Evolutionary conservation across 495 filamentous ascomycete species (phyloP).

Genomic region (Penicillium daleae): DNA sequence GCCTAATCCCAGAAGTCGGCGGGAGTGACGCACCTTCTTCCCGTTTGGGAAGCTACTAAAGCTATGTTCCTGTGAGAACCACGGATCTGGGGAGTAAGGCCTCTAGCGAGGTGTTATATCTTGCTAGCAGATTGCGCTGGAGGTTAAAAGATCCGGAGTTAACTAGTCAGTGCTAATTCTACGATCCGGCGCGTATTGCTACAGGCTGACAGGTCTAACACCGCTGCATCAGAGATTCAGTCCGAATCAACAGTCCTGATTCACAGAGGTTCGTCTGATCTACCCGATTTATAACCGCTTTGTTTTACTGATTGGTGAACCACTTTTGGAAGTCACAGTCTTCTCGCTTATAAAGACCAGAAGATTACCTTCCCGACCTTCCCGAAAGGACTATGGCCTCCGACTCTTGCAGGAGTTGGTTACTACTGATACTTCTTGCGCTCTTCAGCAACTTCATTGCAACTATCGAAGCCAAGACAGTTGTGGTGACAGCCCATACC

Average conservation of each 20-base stretch:
- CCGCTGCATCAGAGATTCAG: not conserved
- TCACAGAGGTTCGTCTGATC: not conserved
- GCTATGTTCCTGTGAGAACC: constrained; percentile 11
- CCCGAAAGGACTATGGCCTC: constrained; percentile 13
- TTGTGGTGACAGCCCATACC: constrained; percentile 20
- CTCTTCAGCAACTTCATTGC: not conserved
- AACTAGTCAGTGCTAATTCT: not conserved
- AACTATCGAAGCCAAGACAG: constrained; percentile 3
- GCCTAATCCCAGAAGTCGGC: not conserved
- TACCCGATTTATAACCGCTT: not conserved
- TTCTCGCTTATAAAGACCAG: not conserved
- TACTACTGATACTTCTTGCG: not conserved
- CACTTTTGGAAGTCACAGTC: not conserved
- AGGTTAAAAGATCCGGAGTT: too few species aligned
- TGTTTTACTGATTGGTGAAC: not conserved
- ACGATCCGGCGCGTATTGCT: not conserved
- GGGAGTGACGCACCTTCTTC: constrained; percentile 15
- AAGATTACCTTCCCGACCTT: not conserved
- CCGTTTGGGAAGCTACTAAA: not conserved
- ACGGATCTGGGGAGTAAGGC: not conserved
- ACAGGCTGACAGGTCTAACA: not conserved
- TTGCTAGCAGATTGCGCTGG: not conserved
- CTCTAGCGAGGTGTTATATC: not conserved
- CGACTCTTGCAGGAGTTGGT: not conserved
- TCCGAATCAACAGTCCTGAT: not conserved